Evolutionary conservation across 2,329 filamentous ascomycete genomes (phyloP).

Genomic region (Pyrenochaeta sp.): DNA sequence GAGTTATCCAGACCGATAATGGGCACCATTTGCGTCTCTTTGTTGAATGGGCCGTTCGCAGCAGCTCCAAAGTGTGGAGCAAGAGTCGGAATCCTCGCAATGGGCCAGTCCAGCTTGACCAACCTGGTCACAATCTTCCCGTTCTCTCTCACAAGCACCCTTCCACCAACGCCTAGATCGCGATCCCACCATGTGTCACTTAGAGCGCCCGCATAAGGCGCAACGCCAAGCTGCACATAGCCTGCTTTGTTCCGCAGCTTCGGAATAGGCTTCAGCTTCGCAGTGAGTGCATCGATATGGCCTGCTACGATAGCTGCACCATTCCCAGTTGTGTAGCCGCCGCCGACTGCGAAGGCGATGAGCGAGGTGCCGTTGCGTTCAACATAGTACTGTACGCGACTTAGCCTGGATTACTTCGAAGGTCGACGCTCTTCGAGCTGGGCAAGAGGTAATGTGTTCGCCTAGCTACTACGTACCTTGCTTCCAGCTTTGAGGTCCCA

Average conservation of each 20-base stretch:
- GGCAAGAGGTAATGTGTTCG: background rate
- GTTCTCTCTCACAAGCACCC: constrained; percentile 81
- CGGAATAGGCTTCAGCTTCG: constrained; percentile 88
- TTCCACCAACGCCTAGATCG: constrained; percentile 88
- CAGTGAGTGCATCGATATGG: constrained; percentile 91
- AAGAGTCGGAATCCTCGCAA: constrained; percentile 89
- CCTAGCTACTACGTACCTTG: constrained; percentile 55
- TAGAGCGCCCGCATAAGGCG: constrained; percentile 88
- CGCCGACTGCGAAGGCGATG: constrained; percentile 85
- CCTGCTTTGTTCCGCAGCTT: constrained; percentile 84
- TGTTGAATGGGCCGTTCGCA: constrained; percentile 73
- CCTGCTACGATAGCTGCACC: constrained; percentile 89
- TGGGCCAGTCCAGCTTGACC: constrained; percentile 90
- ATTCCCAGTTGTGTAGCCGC: constrained; percentile 81
- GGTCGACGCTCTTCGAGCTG: background rate
- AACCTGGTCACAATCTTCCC: constrained; percentile 83
- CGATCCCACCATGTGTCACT: constrained; percentile 97
- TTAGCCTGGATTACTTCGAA: background rate
- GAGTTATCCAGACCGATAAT: constrained; percentile 88
- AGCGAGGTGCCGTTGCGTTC: constrained; percentile 85
- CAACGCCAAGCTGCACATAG: constrained; percentile 88
- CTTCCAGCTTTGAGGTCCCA: constrained; percentile 86
- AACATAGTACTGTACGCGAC: constrained; percentile 71
- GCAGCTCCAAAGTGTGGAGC: constrained; percentile 91
- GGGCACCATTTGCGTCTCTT: constrained; percentile 92